Base-by-base conservation (phyloP, 2,329 filamentous ascomycete genomes). In the Apiospora marii region DNA sequence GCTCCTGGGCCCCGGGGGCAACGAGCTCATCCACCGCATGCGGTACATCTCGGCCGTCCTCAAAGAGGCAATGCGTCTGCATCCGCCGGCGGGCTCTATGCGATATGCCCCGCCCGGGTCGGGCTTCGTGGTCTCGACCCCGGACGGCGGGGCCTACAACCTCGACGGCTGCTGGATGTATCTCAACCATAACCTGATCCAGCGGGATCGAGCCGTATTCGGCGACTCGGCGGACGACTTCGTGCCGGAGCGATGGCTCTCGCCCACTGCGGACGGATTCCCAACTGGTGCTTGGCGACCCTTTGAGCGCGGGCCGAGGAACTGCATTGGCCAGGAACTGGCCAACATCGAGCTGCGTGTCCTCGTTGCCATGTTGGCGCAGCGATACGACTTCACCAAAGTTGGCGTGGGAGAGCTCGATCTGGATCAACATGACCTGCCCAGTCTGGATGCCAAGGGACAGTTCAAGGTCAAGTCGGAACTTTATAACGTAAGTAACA, bases 291-390 rank as follows among this genome's bases (percentile, higher is more conserved):
- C 87, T 0, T 91, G 84, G 83, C 81, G 86, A 6, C 83, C 87
- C 0, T 91, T 91, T 76, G 85, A 85, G 61, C 81, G 85, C 27
- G 89, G 89, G 0, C 85, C 85, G 4, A 78, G 89, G 12, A 87
- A 85, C 61, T 91, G 89, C 74, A 85, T 91, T 43, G 89, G 89
- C 0, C 86, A 90, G 78, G 85, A 88, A 73, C 80, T 91, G 64
- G 89, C 87, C 3, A 83, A 88, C 78, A 82, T 87, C 44, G 86
- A 90, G 79, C 81, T 87, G 41, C 85, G 84, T 72, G 81, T 87
- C 69, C 84, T 87, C 4, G 75, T 89, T 19, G 84, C 87, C 4
- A 79, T 89, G 75, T 83, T 85, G 1, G 77, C 86, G 0, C 77
- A 87, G 43, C 82, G 83, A 14, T 88, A 89, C 51, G 87, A 90